Evolutionary conservation across 2,329 filamentous ascomycete species (phyloP).

Genomic region (Corynespora cassiicola): DNA sequence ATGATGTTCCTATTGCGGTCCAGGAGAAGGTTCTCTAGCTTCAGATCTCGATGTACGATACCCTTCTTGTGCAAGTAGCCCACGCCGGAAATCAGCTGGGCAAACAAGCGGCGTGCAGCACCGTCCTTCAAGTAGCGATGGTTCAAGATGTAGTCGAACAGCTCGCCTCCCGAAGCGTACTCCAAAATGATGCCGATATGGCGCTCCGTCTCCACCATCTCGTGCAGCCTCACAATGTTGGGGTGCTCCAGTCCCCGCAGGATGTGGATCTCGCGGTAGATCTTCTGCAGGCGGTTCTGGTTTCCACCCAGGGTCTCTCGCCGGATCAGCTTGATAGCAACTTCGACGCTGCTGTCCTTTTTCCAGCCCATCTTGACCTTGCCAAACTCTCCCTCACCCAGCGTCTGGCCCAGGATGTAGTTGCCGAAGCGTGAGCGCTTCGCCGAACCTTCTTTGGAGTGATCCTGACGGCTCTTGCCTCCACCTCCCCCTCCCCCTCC

Average conservation of each 20-base stretch:
- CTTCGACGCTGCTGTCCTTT: constrained; percentile 87
- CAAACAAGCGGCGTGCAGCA: constrained; percentile 87
- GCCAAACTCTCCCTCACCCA: constrained; percentile 97
- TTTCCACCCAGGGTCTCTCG: constrained; percentile 89
- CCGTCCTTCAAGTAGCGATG: constrained; percentile 96
- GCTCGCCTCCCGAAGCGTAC: constrained; percentile 95
- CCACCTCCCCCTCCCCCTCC: too few relatives aligned
- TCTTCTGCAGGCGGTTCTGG: constrained; percentile 89
- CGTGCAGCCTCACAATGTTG: constrained; percentile 95
- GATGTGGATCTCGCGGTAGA: constrained; percentile 95
- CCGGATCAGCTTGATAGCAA: constrained; percentile 97
- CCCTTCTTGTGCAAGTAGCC: constrained; percentile 98
- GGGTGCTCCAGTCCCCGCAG: constrained; percentile 86
- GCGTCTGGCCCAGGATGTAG: constrained; percentile 92
- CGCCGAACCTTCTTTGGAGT: constrained; percentile 58
- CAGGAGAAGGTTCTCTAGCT: constrained; percentile 92
- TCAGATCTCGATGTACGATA: constrained; percentile 96
- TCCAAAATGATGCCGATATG: constrained; percentile 98
- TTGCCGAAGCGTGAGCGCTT: constrained; percentile 93
- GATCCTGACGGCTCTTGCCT: constrained; percentile 63
- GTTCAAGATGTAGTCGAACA: constrained; percentile 98
- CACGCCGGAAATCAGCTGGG: constrained; percentile 93
- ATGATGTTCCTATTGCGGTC: constrained; percentile 99
- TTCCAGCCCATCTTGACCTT: constrained; percentile 99
- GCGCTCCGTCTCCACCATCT: constrained; percentile 97